Evolutionary conservation across 495 filamentous ascomycete species (phyloP).

Genomic region (Penicillium ochrochloron): DNA sequence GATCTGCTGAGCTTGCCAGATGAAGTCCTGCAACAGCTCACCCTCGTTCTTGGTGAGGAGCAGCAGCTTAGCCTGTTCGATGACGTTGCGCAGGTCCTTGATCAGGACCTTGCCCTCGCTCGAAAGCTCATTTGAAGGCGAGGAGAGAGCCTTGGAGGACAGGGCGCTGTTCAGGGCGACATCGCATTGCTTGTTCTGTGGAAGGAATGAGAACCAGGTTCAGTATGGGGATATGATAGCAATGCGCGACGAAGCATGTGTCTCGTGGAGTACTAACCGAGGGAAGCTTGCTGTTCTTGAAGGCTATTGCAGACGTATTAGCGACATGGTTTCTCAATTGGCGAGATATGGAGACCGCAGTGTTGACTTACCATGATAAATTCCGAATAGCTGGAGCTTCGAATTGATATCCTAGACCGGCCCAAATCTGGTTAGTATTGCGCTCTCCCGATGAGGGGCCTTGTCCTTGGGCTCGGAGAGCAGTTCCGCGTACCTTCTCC

Average conservation of each 20-base stretch:
- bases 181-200: constrained; percentile 90
- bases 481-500: constrained; percentile 46
- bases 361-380: constrained; percentile 66
- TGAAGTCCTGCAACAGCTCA: constrained; percentile 92
- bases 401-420: constrained; percentile 71
- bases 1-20: constrained; percentile 86
- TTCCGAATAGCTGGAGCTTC: constrained; percentile 95
- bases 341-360: not conserved
- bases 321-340: constrained; percentile 5
- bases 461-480: not conserved
- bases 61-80: constrained; percentile 84
- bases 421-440: constrained; percentile 26
- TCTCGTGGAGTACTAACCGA: constrained; percentile 64
- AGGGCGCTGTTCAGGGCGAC: constrained; percentile 87
- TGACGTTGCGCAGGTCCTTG: constrained; percentile 76
- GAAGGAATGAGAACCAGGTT: not conserved
- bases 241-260: not conserved
- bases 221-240: not conserved
- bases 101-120: constrained; percentile 78
- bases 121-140: constrained; percentile 79
- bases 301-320: constrained; percentile 56
- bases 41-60: constrained; percentile 96
- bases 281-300: constrained; percentile 87
- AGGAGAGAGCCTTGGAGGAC: constrained; percentile 64
- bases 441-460: not conserved